phyloP scores from a whole-genome alignment of 306 rosid genomes.

The Vicia sativa region DNA sequence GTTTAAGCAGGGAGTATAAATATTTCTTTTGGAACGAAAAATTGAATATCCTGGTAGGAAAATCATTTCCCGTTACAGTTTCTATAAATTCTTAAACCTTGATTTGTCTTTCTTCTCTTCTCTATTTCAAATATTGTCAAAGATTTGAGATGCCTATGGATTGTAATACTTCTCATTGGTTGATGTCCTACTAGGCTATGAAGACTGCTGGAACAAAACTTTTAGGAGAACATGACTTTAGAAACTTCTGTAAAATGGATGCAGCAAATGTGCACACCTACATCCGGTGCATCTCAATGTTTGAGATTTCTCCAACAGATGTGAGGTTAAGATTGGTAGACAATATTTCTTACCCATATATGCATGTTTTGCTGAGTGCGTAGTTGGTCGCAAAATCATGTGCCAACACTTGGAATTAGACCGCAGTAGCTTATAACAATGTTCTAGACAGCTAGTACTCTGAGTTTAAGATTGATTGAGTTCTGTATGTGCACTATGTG shows the following conservation, averaged over 20 bases:
- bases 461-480: constrained; percentile 54
- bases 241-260: constrained; percentile 97
- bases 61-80: constrained; percentile 26
- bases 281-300: constrained; percentile 56
- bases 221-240: constrained; percentile 88
- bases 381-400: constrained; percentile 32
- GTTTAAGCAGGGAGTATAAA: constrained; percentile 83
- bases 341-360: constrained; percentile 42
- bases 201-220: constrained; percentile 73
- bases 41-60: constrained; percentile 63
- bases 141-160: constrained; percentile 31
- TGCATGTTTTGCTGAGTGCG: not conserved
- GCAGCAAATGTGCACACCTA: constrained; percentile 92
- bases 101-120: constrained; percentile 23
- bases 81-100: constrained; percentile 24
- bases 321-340: constrained; percentile 85
- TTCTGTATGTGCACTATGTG: not conserved
- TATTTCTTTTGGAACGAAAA: constrained; percentile 88
- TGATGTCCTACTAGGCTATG: constrained; percentile 69
- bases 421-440: constrained; percentile 43
- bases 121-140: constrained; percentile 24
- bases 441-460: constrained; percentile 40
- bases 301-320: constrained; percentile 68
- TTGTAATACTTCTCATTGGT: constrained; percentile 27
- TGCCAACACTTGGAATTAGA: constrained; percentile 53